Percentiles rank a stretch among this genome's conserved stretches.
phyloP scores from a whole-genome alignment of 2,329 filamentous ascomycete genomes.

The Monosporascus sp. region DNA sequence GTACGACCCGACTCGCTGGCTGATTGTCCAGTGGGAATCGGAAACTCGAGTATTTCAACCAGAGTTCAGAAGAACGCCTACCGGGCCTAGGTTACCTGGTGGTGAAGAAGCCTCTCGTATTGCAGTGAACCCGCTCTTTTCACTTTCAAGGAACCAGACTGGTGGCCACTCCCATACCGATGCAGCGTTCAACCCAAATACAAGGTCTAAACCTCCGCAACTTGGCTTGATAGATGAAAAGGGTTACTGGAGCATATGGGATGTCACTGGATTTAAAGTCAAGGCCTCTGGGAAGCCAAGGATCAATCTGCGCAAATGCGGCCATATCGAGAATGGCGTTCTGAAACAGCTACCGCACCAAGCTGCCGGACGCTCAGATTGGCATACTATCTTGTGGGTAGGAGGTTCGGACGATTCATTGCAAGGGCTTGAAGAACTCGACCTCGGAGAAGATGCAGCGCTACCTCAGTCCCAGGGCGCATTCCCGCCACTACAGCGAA shows the following conservation, averaged over 20 bases:
- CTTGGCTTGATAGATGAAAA: slow-evolving; percentile 60
- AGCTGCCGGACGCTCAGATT: slow-evolving; percentile 26
- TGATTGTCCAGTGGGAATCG: slow-evolving; percentile 48
- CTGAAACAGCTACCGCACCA: slow-evolving; percentile 27
- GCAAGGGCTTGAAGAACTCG: slow-evolving; percentile 30
- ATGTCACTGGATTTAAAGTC: slow-evolving; percentile 39
- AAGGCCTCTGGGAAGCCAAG: slow-evolving; percentile 29
- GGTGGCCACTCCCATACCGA: slow-evolving; percentile 55
- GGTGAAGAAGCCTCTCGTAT: slow-evolving; percentile 43
- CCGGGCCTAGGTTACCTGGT: slow-evolving; percentile 13
- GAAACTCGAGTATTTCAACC: slow-evolving; percentile 49
- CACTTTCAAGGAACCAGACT: slow-evolving; percentile 46
- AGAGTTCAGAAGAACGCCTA: slow-evolving; percentile 35
- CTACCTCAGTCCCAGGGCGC: slow-evolving; percentile 14
- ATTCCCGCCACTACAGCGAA: slow-evolving; percentile 43
- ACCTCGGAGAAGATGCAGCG: slow-evolving; percentile 28
- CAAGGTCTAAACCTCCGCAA: slow-evolving; percentile 48
- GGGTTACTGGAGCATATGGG: slow-evolving; percentile 66
- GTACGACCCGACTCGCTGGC: slow-evolving; percentile 40
- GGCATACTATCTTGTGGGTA: slow-evolving; percentile 40
- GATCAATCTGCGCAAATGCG: slow-evolving; percentile 31
- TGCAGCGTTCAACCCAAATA: slow-evolving; percentile 56
- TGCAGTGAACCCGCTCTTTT: slow-evolving; percentile 48
- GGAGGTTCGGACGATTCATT: slow-evolving; percentile 20
- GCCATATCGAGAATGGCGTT: slow-evolving; percentile 38